Evolutionary conservation across 192 early-diverging fungal species (phyloP).

Genomic region (Podila clonocystis): DNA sequence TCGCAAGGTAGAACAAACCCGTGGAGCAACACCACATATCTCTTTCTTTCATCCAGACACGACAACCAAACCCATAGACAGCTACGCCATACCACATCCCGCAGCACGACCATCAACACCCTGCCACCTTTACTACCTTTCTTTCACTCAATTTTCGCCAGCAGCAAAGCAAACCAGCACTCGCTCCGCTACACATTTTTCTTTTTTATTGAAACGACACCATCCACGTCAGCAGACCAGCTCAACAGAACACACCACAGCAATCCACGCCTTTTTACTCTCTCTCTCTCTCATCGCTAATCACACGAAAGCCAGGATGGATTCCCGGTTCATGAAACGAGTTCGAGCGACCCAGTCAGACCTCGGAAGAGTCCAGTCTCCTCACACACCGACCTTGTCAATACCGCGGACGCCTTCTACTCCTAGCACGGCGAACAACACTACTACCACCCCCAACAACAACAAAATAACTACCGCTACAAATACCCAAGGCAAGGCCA

Average conservation of each 20-base stretch:
- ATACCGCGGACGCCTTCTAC: neutral
- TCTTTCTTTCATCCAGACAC: no score
- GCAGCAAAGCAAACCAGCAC: no score
- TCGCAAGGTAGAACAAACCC: no score
- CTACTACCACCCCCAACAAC: neutral
- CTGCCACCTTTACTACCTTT: no score
- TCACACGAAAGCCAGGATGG: constrained; percentile 1
- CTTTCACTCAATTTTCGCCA: no score
- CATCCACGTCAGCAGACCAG: no score
- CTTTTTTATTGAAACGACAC: no score
- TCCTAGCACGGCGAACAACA: neutral
- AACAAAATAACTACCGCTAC: neutral
- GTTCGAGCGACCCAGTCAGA: constrained; percentile 1
- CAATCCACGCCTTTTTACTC: neutral
- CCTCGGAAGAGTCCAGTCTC: neutral
- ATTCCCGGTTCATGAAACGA: constrained; percentile 3
- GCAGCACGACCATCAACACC: no score
- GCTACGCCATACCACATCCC: no score
- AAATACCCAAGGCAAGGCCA: neutral
- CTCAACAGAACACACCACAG: neutral
- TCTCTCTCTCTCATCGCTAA: neutral
- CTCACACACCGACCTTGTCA: neutral
- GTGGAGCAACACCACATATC: no score
- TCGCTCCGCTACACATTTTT: no score
- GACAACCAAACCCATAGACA: no score